These are phyloP conservation scores for Nakazawaea anatomiae DNA, from an alignment of 805 yeast genomes.

Conservation along the genomic window DNA sequence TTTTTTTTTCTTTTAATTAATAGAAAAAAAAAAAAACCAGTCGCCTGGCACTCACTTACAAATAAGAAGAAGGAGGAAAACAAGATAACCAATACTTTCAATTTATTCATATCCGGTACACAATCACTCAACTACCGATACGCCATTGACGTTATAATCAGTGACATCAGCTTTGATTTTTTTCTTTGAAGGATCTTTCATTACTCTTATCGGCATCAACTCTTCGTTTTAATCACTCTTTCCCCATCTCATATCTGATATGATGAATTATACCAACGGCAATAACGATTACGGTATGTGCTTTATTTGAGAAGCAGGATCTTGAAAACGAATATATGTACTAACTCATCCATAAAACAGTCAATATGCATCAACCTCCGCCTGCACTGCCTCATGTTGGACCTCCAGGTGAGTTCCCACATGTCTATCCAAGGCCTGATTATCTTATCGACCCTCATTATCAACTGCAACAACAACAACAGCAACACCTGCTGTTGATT, in stretches of 20 bases:
- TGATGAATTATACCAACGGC: not conserved
- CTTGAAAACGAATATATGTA: no score
- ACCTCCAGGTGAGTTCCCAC: not conserved
- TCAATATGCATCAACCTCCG: not conserved
- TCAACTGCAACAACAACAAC: conserved; percentile 8
- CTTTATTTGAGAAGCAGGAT: not conserved
- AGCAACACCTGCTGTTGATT: conserved; percentile 16
- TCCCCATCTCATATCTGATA: not conserved
- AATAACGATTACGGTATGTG: not conserved
- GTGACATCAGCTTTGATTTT: not conserved
- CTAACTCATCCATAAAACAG: not conserved
- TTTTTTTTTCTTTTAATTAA: no score
- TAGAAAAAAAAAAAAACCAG: no score
- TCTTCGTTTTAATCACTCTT: not conserved
- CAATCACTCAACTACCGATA: not conserved
- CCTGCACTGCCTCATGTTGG: not conserved
- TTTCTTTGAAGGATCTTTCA: not conserved
- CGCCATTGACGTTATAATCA: not conserved
- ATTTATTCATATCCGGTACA: not conserved
- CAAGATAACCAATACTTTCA: not conserved
- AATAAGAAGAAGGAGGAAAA: no score
- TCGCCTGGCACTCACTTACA: no score
- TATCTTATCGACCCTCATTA: not conserved
- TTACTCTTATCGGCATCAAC: not conserved
- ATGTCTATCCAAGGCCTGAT: conserved; percentile 3